A percentile compares a stretch with the other conserved stretches of the same genome.
Conservation (phyloP, 129 eudicot species). For the Helichrysum umbraculigerum region DNA sequence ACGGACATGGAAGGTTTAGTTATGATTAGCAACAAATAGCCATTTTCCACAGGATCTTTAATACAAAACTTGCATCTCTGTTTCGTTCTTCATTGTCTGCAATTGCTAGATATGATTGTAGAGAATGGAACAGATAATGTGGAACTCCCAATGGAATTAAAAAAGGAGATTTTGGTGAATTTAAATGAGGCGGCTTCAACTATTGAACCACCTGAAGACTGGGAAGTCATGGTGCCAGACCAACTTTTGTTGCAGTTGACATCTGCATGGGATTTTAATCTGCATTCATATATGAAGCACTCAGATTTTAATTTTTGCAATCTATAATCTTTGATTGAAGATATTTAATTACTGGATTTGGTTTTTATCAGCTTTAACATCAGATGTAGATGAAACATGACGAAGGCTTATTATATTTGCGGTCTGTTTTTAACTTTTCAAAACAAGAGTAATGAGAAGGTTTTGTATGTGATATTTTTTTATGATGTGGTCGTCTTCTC, state of each 20-base stretch:
- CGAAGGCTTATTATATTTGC: slow-evolving; percentile 21
- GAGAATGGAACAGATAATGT: slow-evolving; percentile 77
- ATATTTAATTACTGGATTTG: slow-evolving; percentile 15
- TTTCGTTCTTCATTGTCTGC: slow-evolving; percentile 17
- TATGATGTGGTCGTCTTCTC: background rate
- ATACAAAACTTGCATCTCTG: background rate
- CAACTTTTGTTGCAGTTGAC: slow-evolving; percentile 87
- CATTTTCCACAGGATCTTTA: background rate
- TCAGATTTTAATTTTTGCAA: slow-evolving; percentile 11
- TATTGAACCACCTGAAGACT: slow-evolving; percentile 75
- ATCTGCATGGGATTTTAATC: too few relatives aligned
- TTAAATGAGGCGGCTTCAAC: slow-evolving; percentile 70
- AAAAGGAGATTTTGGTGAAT: slow-evolving; percentile 73
- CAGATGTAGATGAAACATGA: slow-evolving; percentile 35
- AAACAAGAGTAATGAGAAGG: slow-evolving; percentile 17
- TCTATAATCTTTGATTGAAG: slow-evolving; percentile 27
- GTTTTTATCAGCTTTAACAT: slow-evolving; percentile 21
- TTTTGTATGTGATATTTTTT: slow-evolving; percentile 27
- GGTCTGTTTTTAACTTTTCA: background rate
- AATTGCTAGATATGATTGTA: slow-evolving; percentile 67
- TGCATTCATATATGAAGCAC: slow-evolving; percentile 1
- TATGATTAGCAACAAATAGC: background rate
- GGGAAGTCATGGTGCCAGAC: slow-evolving; percentile 94
- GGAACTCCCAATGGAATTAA: slow-evolving; percentile 65
- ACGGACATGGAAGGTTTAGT: background rate